Base-by-base conservation (phyloP, 2,329 filamentous ascomycete genomes). In the Epichloe coenophiala region DNA sequence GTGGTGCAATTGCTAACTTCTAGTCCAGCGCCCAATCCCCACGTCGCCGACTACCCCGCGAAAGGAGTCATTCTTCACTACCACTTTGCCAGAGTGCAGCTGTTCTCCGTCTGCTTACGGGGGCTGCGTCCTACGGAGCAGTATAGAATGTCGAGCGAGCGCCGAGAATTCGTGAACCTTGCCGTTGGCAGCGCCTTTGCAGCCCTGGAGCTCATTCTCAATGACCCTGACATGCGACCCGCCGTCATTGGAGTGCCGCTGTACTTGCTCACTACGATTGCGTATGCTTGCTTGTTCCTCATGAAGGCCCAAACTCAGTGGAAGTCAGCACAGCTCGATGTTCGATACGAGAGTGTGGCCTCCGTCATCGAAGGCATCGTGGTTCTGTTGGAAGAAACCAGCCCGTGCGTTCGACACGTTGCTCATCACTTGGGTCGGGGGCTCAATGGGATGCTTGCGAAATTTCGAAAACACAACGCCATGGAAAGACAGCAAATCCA, bases 1-100 rank as follows among this genome's bases (percentile, higher is more conserved):
- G 27, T 13, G 17, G 4, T 39, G 39, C 5, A 43, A 6, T 43
- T 17, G 42, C 42, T 40, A 23, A 45, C 23, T 17, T 17, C 15
- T 23, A 8, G 5, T 17, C 7, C 51, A 74, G 71, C 63, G 45
- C 68, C 68, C 35, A 72, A 71, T 53, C 65, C 66, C 50, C 68
- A 72, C 54, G 65, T 76, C 37, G 68, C 70, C 39, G 64, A 67
- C 47, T 76, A 75, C 56, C 73, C 73, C 19, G 68, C 70, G 49
- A 74, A 74, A 59, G 72, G 71, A 23, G 71, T 74, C 6, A 64
- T 65, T 31, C 63, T 76, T 53, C 71, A 76, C 56, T 74, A 73
- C 53, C 65, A 75, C 57, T 76, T 75, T 56, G 74, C 71, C 45
- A 68, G 72, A 45, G 60, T 77, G 17, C 71, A 75, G 45, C 61